Conservation (phyloP, 257 asterid genomes). For the Plectranthus barbatus region DNA sequence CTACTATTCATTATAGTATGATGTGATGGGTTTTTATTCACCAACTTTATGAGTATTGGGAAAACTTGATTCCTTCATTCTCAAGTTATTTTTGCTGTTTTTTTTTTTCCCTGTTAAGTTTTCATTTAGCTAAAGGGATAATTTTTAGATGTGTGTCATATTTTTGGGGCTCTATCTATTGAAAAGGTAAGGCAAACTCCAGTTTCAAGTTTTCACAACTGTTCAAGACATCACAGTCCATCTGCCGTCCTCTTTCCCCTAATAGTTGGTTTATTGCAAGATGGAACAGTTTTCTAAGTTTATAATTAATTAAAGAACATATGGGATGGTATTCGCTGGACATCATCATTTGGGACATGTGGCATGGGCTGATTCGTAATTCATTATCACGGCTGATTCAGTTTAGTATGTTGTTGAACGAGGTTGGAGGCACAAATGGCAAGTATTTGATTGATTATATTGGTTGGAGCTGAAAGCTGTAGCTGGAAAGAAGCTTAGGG, state of each 20-base stretch:
- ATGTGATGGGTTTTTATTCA: too few species aligned
- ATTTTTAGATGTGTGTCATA: background rate
- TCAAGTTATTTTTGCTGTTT: background rate
- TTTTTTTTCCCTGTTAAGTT: background rate
- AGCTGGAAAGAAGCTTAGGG: constrained; percentile 78
- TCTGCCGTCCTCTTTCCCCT: background rate
- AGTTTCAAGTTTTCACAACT: constrained; percentile 3
- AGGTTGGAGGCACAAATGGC: constrained; percentile 1
- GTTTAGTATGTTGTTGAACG: constrained; percentile 63
- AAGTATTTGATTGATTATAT: constrained; percentile 5
- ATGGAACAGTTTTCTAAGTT: constrained; percentile 46
- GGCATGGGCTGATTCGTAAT: constrained; percentile 98
- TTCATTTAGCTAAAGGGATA: background rate
- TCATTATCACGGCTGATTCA: constrained; percentile 87
- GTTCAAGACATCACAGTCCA: too few species aligned
- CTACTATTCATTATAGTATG: too few species aligned
- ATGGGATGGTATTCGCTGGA: constrained; percentile 56
- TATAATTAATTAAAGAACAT: constrained; percentile 69
- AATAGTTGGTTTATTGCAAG: background rate
- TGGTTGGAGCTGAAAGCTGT: constrained; percentile 77
- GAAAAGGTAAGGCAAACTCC: constrained; percentile 46
- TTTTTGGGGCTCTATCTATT: constrained; percentile 15
- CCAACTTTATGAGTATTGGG: background rate
- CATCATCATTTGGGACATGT: constrained; percentile 69
- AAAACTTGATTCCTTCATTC: constrained; percentile 1